Evolutionary conservation across 768 basidiomycete genomes (phyloP).

Genomic region (Leccinum arenicola): DNA sequence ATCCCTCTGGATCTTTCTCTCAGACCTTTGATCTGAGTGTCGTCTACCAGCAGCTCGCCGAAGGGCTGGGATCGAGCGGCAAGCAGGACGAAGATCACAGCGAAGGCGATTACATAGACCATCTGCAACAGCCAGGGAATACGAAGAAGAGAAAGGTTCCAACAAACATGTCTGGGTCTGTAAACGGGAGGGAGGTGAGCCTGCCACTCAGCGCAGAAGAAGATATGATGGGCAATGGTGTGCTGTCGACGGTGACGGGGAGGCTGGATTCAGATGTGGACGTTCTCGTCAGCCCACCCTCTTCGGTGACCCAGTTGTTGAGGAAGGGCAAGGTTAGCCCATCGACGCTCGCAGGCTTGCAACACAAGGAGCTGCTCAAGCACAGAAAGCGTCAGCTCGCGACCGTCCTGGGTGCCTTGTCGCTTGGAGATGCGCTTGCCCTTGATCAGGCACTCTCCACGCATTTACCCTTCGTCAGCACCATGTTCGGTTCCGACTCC

Average conservation of each 20-base stretch:
- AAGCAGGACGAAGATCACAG: slow-evolving; percentile 51
- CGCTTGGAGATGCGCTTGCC: slow-evolving; percentile 67
- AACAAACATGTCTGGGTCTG: slow-evolving; percentile 46
- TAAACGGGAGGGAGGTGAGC: slow-evolving; percentile 41
- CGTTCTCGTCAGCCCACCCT: slow-evolving; percentile 15
- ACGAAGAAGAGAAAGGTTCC: slow-evolving; percentile 90
- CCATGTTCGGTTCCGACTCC: slow-evolving; percentile 35
- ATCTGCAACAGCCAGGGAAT: slow-evolving; percentile 74
- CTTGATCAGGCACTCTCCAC: slow-evolving; percentile 75
- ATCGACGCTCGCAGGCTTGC: slow-evolving; percentile 65
- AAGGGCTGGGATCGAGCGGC: slow-evolving; percentile 21
- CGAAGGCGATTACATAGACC: slow-evolving; percentile 65
- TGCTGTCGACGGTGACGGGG: slow-evolving; percentile 20
- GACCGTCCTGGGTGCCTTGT: slow-evolving; percentile 63
- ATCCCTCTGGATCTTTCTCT: slow-evolving; percentile 20
- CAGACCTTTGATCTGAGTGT: slow-evolving; percentile 28
- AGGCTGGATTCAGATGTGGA: slow-evolving; percentile 27
- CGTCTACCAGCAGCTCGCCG: slow-evolving; percentile 25
- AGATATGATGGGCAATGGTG: slow-evolving; percentile 32
- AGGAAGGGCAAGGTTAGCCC: slow-evolving; percentile 49
- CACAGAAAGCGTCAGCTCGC: slow-evolving; percentile 68
- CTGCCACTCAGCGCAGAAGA: slow-evolving; percentile 44
- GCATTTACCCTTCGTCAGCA: slow-evolving; percentile 28
- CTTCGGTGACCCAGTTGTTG: slow-evolving; percentile 19
- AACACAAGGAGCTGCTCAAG: slow-evolving; percentile 73